Evolutionary conservation across 1,284 basidiomycete genomes (phyloP).

Genomic region (Sanghuangporus baumii): DNA sequence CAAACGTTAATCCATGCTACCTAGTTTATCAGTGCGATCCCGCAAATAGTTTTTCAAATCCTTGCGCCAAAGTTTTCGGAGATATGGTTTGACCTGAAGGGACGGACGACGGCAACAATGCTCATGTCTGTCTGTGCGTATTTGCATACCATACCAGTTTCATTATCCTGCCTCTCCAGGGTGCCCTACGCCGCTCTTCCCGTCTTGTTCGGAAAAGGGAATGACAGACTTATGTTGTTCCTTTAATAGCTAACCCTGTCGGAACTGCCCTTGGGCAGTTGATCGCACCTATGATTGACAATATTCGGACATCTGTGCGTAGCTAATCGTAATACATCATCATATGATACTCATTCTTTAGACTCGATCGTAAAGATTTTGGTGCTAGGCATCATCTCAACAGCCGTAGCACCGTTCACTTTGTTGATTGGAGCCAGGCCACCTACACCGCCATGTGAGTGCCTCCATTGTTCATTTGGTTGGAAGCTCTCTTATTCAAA

Average conservation of each 20-base stretch:
- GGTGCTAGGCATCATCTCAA: conserved; percentile 64
- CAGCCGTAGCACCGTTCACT: conserved; percentile 48
- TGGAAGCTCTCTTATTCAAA: background rate
- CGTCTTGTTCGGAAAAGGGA: background rate
- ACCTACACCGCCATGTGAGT: conserved; percentile 70
- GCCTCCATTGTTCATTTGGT: background rate
- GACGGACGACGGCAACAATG: conserved; percentile 78
- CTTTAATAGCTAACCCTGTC: conserved; percentile 53
- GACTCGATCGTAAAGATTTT: conserved; percentile 45
- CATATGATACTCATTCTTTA: background rate
- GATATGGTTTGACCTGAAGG: conserved; percentile 69
- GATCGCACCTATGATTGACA: conserved; percentile 57
- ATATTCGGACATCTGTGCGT: conserved; percentile 52
- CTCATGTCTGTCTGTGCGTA: conserved; percentile 58
- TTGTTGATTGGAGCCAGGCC: conserved; percentile 54
- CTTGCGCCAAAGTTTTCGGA: conserved; percentile 68
- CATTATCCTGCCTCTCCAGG: background rate
- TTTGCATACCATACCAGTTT: background rate
- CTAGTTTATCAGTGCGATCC: conserved; percentile 47
- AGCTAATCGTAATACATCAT: background rate
- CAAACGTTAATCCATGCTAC: background rate
- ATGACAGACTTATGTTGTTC: background rate
- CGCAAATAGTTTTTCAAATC: conserved; percentile 67
- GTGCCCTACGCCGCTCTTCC: background rate
- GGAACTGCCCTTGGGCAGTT: conserved; percentile 60